Evolutionary conservation across 805 yeast species (phyloP).

Genomic region (Lachancea lanzarotensis): DNA sequence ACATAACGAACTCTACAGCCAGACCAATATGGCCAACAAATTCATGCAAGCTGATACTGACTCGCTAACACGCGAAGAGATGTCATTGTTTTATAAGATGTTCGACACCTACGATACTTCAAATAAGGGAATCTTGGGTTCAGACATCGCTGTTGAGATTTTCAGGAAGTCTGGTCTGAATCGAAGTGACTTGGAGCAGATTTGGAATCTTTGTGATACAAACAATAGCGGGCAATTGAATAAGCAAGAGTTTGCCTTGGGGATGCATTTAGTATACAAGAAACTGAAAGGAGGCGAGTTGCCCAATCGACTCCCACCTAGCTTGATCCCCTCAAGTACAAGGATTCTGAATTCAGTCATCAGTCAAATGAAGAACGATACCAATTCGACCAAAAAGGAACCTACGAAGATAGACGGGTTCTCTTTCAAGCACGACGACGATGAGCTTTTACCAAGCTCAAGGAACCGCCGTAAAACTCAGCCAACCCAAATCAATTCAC

Average conservation of each 20-base stretch:
- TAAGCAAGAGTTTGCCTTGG: slow-evolving; percentile 88
- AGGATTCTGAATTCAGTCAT: slow-evolving; percentile 70
- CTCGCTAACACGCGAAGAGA: slow-evolving; percentile 82
- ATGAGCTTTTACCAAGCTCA: slow-evolving; percentile 59
- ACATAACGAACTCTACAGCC: slow-evolving; percentile 35
- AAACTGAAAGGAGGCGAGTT: slow-evolving; percentile 82
- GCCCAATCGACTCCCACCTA: slow-evolving; percentile 79
- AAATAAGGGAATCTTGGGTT: slow-evolving; percentile 64
- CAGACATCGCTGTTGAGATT: slow-evolving; percentile 74
- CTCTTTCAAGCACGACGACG: slow-evolving; percentile 70
- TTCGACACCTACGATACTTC: slow-evolving; percentile 80
- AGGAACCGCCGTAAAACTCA: slow-evolving; percentile 48
- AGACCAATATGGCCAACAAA: slow-evolving; percentile 31
- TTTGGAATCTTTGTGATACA: slow-evolving; percentile 86
- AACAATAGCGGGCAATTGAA: slow-evolving; percentile 77
- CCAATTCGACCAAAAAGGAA: slow-evolving; percentile 12
- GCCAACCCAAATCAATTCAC: slow-evolving; percentile 12
- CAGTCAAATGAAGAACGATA: slow-evolving; percentile 34
- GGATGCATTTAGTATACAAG: slow-evolving; percentile 94
- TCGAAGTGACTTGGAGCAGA: slow-evolving; percentile 77
- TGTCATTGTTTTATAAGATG: slow-evolving; percentile 75
- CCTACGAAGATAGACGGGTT: slow-evolving; percentile 30
- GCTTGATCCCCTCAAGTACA: slow-evolving; percentile 81
- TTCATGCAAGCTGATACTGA: slow-evolving; percentile 40
- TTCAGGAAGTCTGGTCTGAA: slow-evolving; percentile 87